Percentiles rank a stretch among this genome's conserved stretches.
Evolutionary conservation across 805 yeast genomes (phyloP).

Genomic region (Candida insectalens): DNA sequence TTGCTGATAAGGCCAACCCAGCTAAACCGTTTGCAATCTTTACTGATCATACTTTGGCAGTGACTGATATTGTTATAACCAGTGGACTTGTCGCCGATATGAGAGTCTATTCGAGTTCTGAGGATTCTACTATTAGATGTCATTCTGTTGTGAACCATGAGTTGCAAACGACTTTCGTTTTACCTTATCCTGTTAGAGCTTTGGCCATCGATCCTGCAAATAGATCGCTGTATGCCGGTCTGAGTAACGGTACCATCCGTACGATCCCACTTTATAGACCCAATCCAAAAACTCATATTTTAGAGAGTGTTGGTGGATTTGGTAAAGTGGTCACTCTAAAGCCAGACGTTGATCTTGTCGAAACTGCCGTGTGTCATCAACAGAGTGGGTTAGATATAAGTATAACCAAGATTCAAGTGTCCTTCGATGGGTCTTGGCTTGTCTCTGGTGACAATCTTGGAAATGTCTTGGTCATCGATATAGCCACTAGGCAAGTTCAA

Average conservation of each 20-base stretch:
- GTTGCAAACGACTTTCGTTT: constrained; percentile 63
- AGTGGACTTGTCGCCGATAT: constrained; percentile 50
- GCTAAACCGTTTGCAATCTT: constrained; percentile 50
- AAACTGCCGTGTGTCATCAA: constrained; percentile 45
- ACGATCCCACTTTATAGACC: constrained; percentile 38
- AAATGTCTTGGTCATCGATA: constrained; percentile 55
- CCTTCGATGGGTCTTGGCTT: constrained; percentile 67
- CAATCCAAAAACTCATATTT: constrained; percentile 25
- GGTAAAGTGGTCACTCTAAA: constrained; percentile 39
- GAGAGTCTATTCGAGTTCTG: constrained; percentile 58
- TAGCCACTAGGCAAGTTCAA: constrained; percentile 57
- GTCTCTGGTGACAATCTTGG: constrained; percentile 74
- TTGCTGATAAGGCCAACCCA: constrained; percentile 24
- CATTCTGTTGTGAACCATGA: constrained; percentile 42
- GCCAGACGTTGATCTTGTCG: constrained; percentile 39
- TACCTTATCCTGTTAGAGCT: constrained; percentile 46
- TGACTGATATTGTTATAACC: constrained; percentile 31
- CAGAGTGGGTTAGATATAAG: constrained; percentile 21
- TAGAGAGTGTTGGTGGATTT: constrained; percentile 55
- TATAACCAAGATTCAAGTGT: constrained; percentile 47
- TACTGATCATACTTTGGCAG: constrained; percentile 47
- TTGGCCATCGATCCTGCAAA: constrained; percentile 71
- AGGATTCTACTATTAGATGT: constrained; percentile 66
- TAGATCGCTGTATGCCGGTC: constrained; percentile 64
- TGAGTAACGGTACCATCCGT: constrained; percentile 51